phyloP scores from a whole-genome alignment of 306 rosid species.

The Cicer cuneatum region DNA sequence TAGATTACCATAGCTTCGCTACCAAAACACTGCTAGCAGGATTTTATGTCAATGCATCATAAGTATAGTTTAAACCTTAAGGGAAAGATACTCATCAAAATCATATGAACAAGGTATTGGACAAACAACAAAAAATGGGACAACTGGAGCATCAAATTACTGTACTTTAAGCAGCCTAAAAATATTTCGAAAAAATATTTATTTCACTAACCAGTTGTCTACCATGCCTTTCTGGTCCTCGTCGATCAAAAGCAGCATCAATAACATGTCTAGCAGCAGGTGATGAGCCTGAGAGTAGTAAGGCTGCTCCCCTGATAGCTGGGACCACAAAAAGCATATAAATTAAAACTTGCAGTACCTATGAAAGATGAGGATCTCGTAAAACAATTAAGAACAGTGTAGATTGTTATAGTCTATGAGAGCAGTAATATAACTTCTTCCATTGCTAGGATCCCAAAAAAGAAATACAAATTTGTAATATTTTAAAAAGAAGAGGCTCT shows the following conservation, averaged over 20 bases:
- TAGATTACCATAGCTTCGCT: background rate
- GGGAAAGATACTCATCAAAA: constrained; percentile 9
- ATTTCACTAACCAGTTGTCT: constrained; percentile 76
- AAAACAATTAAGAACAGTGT: constrained; percentile 29
- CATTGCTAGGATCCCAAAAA: constrained; percentile 46
- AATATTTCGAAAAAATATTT: constrained; percentile 5
- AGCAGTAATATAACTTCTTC: constrained; percentile 67
- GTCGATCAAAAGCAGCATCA: constrained; percentile 78
- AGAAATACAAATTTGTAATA: constrained; percentile 32
- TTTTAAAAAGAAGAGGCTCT: constrained; percentile 23
- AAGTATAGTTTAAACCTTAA: constrained; percentile 26
- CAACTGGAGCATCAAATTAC: constrained; percentile 1
- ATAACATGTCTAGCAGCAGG: constrained; percentile 78
- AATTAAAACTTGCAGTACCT: constrained; percentile 15
- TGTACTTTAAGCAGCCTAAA: background rate
- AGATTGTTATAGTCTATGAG: constrained; percentile 40
- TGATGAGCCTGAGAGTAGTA: constrained; percentile 65
- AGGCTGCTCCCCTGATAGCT: constrained; percentile 74
- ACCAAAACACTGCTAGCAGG: constrained; percentile 13
- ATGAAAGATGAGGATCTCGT: constrained; percentile 15
- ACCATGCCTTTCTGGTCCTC: constrained; percentile 75
- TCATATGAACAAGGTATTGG: background rate
- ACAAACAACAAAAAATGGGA: background rate
- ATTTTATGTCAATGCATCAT: constrained; percentile 10
- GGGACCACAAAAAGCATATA: constrained; percentile 39